phyloP scores from a whole-genome alignment of 257 asterid genomes.

The Buddleja alternifolia region DNA sequence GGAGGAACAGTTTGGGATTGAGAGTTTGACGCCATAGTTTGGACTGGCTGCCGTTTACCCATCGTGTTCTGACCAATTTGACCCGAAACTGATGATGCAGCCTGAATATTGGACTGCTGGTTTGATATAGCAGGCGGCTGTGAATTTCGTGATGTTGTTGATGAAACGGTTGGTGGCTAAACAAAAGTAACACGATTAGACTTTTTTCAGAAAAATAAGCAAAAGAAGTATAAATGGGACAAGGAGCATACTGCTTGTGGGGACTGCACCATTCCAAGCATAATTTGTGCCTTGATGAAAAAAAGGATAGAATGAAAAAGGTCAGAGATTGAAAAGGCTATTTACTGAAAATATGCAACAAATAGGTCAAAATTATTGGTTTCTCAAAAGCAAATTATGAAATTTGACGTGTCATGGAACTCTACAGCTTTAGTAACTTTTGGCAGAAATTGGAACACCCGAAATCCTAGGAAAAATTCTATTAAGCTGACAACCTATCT shows the following conservation, averaged over 20 bases:
- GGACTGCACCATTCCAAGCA: slow-evolving; percentile 97
- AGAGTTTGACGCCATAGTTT: slow-evolving; percentile 40
- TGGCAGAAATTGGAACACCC: neutral
- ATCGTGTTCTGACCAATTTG: slow-evolving; percentile 60
- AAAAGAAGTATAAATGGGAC: slow-evolving; percentile 15
- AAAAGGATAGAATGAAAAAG: slow-evolving; percentile 4
- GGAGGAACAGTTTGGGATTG: slow-evolving; percentile 53
- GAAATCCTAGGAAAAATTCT: neutral
- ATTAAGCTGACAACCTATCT: slow-evolving; percentile 1
- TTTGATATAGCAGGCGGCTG: slow-evolving; percentile 54
- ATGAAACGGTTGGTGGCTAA: slow-evolving; percentile 55
- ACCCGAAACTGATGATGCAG: slow-evolving; percentile 53
- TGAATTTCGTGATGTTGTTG: slow-evolving; percentile 53
- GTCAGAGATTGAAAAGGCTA: slow-evolving; percentile 29
- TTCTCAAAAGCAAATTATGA: neutral
- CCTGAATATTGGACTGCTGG: slow-evolving; percentile 56
- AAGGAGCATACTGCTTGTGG: slow-evolving; percentile 66
- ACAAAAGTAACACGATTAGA: slow-evolving; percentile 22
- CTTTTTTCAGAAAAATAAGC: slow-evolving; percentile 24
- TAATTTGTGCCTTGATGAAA: slow-evolving; percentile 80
- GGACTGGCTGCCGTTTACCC: slow-evolving; percentile 67
- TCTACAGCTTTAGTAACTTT: neutral
- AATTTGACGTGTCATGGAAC: neutral
- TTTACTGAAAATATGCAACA: neutral
- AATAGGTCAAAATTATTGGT: neutral